Conservation (phyloP, 1,284 basidiomycete species). For the Anthracocystis setariae region DNA sequence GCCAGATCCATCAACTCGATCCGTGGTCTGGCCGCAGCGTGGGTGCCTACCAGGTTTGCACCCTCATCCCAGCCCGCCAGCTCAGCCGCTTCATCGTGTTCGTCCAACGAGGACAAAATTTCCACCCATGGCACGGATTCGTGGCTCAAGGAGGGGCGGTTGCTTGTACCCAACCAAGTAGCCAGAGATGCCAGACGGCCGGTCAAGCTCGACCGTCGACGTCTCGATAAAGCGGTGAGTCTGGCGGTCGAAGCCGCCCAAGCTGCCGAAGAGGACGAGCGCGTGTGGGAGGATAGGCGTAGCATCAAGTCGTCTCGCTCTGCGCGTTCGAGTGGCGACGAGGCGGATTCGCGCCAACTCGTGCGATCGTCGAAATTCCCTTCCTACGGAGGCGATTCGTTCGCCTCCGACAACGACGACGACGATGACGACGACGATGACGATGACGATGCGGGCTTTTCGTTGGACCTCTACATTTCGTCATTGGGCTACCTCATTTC, state of each 20-base stretch:
- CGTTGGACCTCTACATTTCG: conserved; percentile 53
- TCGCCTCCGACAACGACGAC: background rate
- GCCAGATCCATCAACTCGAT: conserved; percentile 42
- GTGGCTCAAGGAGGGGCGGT: no score
- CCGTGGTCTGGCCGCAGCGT: conserved; percentile 36
- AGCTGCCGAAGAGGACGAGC: conserved; percentile 51
- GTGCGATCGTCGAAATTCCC: background rate
- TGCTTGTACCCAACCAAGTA: background rate
- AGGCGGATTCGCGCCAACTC: background rate
- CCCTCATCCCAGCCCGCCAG: conserved; percentile 16
- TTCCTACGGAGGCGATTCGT: no score
- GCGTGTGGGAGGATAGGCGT: conserved; percentile 32
- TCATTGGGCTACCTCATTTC: conserved; percentile 53
- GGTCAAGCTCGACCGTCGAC: conserved; percentile 39
- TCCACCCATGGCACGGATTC: background rate
- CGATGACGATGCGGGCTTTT: conserved; percentile 47
- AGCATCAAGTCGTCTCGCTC: conserved; percentile 4
- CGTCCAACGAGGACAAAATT: conserved; percentile 10
- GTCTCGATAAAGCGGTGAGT: conserved; percentile 54
- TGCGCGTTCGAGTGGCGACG: background rate
- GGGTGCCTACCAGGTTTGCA: conserved; percentile 33
- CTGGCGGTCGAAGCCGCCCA: conserved; percentile 54
- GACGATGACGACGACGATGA: conserved; percentile 16
- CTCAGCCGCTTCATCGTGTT: conserved; percentile 14
- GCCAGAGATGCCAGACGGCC: conserved; percentile 13